Percentiles rank a stretch among this genome's conserved stretches.
Conservation (phyloP, 257 asterid genomes). For the Rhazya stricta region DNA sequence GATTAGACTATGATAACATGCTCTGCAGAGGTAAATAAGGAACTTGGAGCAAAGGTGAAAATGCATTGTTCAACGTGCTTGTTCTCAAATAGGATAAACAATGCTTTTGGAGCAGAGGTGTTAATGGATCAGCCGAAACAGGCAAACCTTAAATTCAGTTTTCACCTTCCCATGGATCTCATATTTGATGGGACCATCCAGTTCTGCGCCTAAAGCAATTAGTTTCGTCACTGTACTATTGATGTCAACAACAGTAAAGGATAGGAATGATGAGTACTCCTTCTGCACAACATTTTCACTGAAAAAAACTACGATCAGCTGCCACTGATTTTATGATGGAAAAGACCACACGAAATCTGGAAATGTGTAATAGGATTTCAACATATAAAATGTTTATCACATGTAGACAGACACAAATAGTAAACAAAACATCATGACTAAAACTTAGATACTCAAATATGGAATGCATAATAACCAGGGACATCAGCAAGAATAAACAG, state of each 20-base stretch:
- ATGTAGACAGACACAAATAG: not conserved
- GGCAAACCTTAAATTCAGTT: conserved; percentile 1
- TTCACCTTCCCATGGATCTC: conserved; percentile 90
- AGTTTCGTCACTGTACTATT: conserved; percentile 68
- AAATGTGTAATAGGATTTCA: not conserved
- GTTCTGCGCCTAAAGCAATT: conserved; percentile 84
- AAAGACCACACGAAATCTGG: not conserved
- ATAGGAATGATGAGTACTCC: conserved; percentile 74
- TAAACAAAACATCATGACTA: not conserved
- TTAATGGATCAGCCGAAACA: not conserved
- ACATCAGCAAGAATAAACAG: not conserved
- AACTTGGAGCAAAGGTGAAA: not conserved
- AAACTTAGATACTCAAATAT: not conserved
- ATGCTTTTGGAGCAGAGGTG: not conserved
- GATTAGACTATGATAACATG: not conserved
- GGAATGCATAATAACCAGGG: not conserved
- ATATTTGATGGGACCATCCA: conserved; percentile 87
- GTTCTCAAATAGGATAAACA: not conserved
- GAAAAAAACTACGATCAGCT: conserved; percentile 21
- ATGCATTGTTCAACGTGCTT: not conserved
- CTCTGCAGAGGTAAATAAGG: not conserved
- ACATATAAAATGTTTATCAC: not conserved
- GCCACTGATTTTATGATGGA: not conserved
- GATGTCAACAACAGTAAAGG: conserved; percentile 78
- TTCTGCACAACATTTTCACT: conserved; percentile 51